These are phyloP conservation scores for Calonectria pauciramosa DNA, from an alignment of 2,329 filamentous ascomycete genomes.

Conservation along the genomic window DNA sequence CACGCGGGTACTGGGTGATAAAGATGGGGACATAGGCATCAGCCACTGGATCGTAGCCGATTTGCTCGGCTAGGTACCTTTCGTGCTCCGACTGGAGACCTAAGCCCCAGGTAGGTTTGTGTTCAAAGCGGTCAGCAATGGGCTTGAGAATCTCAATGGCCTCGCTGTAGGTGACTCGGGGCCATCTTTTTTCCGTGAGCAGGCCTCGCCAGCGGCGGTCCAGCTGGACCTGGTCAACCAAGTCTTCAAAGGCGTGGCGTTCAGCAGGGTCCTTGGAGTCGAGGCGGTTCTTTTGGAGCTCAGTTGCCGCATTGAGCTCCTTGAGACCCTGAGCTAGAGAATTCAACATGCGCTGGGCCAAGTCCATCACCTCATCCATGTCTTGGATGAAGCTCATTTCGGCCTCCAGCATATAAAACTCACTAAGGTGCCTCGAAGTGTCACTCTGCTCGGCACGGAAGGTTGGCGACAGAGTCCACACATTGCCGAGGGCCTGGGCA, in stretches of 20 bases:
- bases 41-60: slow-evolving; percentile 66
- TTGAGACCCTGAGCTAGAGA: slow-evolving; percentile 58
- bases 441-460: slow-evolving; percentile 96
- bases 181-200: slow-evolving; percentile 70
- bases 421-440: slow-evolving; percentile 92
- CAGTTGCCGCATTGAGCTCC: slow-evolving; percentile 57
- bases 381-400: slow-evolving; percentile 85
- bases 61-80: slow-evolving; percentile 80
- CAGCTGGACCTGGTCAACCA: slow-evolving; percentile 63
- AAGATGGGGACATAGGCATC: slow-evolving; percentile 79
- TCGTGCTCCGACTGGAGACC: slow-evolving; percentile 94
- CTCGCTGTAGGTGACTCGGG: slow-evolving; percentile 84
- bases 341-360: slow-evolving; percentile 85
- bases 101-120: slow-evolving; percentile 77
- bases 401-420: slow-evolving; percentile 99
- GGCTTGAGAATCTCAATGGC: slow-evolving; percentile 79
- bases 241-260: slow-evolving; percentile 57
- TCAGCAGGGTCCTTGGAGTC: slow-evolving; percentile 56
- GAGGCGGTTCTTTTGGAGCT: slow-evolving; percentile 56
- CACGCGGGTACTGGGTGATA: slow-evolving; percentile 91
- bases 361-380: slow-evolving; percentile 79
- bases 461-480: slow-evolving; percentile 94
- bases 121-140: slow-evolving; percentile 74
- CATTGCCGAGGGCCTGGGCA: slow-evolving; percentile 87
- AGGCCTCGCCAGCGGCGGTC: slow-evolving; percentile 81